Evolutionary conservation across 371 early-diverging fungal species (phyloP).

Genomic region (Dinochytrium kinnereticum): DNA sequence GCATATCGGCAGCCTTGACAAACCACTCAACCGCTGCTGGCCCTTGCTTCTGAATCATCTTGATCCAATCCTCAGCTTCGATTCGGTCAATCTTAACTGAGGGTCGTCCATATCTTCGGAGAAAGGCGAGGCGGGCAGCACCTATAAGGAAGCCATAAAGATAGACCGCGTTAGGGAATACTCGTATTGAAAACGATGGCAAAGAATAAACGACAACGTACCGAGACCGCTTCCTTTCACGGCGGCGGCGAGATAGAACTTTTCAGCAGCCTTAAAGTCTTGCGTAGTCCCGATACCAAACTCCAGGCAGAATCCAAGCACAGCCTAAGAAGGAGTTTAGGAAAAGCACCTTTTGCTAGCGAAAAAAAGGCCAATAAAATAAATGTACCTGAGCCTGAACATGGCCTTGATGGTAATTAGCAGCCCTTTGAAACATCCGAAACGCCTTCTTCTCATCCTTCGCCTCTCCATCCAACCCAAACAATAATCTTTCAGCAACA

Average conservation of each 20-base stretch:
- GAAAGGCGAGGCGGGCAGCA: conserved; percentile 67
- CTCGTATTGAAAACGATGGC: background rate
- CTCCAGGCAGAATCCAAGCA: conserved; percentile 68
- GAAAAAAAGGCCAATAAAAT: background rate
- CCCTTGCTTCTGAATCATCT: conserved; percentile 13
- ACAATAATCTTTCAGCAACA: conserved; percentile 1
- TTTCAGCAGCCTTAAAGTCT: conserved; percentile 67
- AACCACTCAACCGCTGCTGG: conserved; percentile 55
- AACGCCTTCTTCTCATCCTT: conserved; percentile 17
- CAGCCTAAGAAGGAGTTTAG: conserved; percentile 35
- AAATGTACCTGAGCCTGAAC: conserved; percentile 13
- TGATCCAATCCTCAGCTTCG: conserved; percentile 70
- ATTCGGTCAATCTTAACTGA: conserved; percentile 70
- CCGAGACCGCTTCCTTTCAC: conserved; percentile 52
- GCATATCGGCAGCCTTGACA: conserved; percentile 52
- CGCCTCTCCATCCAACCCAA: background rate
- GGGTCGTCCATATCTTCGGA: conserved; percentile 79
- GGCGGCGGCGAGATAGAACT: conserved; percentile 65
- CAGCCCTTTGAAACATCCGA: conserved; percentile 22
- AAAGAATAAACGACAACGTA: background rate
- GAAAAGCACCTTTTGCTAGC: background rate
- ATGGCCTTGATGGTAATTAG: conserved; percentile 25
- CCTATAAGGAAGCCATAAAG: conserved; percentile 42
- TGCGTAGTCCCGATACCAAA: conserved; percentile 72
- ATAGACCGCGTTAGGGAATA: too few species aligned